Evolutionary conservation across 2,329 filamentous ascomycete species (phyloP), one percentile per base, ranked within the genome.

Genomic region (Calonectria fujianensis): DNA sequence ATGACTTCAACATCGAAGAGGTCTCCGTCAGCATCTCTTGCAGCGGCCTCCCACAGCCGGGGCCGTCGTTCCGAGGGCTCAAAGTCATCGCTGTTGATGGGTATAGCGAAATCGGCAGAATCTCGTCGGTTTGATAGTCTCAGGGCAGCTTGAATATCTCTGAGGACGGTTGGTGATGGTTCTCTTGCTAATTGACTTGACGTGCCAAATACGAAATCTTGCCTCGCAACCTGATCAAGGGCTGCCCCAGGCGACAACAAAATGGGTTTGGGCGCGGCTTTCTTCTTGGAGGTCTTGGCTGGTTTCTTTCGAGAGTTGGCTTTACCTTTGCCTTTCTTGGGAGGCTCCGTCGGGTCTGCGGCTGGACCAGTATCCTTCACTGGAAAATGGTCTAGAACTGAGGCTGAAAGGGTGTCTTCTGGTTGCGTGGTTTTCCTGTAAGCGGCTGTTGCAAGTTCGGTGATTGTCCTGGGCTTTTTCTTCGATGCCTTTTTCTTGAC

Each of bases 141-240:
- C 76, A 94, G 89, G 1, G 92, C 93, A 69, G 87, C 82, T 69
- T 94, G 91, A 27, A 94, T 84, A 59, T 94, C 90, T 37, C 89
- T 88, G 20, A 94, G 83, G 31, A 93, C 89, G 0, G 90, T 90
- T 0, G 94, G 94, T 0, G 94, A 94, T 45, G 95, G 91, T 72
- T 95, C 94, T 70, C 90, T 87, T 18, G 93, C 93, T 31, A 98
- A 86, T 82, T 98, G 95, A 82, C 95, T 97, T 1, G 94, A 96
- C 0, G 95, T 97, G 1, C 95, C 95, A 84, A 98, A 98, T 0
- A 97, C 85, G 81, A 96, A 94, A 74, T 96, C 92, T 82, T 97
- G 95, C 1, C 90, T 87, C 4, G 90, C 88, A 18, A 94, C 90
- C 77, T 93, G 90, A 68, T 90, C 90, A 54, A 93, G 84, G 1